Evolutionary conservation across 352 stramenopile species (phyloP).

Genomic region (Thalassiosira delicatula): DNA sequence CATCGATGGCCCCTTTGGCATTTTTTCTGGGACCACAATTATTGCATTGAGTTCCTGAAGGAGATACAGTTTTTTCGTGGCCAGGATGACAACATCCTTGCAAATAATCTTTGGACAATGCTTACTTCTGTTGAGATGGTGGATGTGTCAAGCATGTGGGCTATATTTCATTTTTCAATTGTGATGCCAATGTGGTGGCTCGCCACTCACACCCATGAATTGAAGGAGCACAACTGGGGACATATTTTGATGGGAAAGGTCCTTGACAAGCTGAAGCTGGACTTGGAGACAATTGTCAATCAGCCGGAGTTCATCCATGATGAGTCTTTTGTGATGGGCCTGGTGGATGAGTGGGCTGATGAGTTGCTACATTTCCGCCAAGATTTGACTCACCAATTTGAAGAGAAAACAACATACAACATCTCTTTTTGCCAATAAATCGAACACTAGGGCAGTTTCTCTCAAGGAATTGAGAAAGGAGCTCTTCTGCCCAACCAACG

Average conservation of each 20-base stretch:
- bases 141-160: conserved; percentile 20
- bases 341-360: conserved; percentile 23
- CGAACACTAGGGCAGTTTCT: conserved; percentile 11
- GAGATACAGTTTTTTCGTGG: conserved; percentile 5
- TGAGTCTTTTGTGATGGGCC: conserved; percentile 31
- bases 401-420: conserved; percentile 33
- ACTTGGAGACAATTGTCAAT: conserved; percentile 15
- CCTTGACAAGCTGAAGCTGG: conserved; percentile 20
- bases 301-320: conserved; percentile 19
- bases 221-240: conserved; percentile 20
- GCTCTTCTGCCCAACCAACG: conserved; percentile 15
- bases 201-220: conserved; percentile 22
- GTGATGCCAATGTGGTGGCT: conserved; percentile 22
- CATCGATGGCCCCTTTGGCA: conserved; percentile 3
- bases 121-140: conserved; percentile 31
- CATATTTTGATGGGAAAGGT: conserved; percentile 11
- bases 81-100: conserved; percentile 25
- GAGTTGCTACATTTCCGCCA: conserved; percentile 20
- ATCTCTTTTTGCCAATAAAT: background rate
- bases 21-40: conserved; percentile 32
- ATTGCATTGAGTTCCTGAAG: conserved; percentile 22
- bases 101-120: conserved; percentile 14
- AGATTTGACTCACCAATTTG: conserved; percentile 22
- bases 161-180: conserved; percentile 31
- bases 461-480: conserved; percentile 15